Conservation (phyloP, 2,329 filamentous ascomycete genomes). For the Truncatella angustata region DNA sequence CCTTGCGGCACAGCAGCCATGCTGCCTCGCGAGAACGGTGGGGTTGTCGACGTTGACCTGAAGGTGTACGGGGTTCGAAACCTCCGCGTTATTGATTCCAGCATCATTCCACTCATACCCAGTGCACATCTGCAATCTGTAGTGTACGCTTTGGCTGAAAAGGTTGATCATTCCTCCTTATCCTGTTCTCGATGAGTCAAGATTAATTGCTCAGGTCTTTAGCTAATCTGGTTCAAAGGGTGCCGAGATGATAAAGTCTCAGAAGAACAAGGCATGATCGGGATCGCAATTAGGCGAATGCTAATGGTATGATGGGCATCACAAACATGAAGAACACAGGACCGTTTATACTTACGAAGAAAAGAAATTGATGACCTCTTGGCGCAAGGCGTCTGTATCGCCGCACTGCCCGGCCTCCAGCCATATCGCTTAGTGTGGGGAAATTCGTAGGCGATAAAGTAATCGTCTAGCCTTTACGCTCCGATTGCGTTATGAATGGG, state of each 20-base stretch:
- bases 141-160: slow-evolving; percentile 50
- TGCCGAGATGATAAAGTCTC: not conserved
- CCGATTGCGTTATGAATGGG: no score
- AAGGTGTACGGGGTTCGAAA: slow-evolving; percentile 45
- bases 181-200: not conserved
- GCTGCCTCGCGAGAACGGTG: slow-evolving; percentile 41
- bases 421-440: no score
- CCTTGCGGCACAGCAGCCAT: slow-evolving; percentile 41
- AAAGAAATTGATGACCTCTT: no score
- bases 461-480: no score
- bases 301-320: no score
- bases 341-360: no score
- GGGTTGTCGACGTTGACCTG: slow-evolving; percentile 41
- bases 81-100: slow-evolving; percentile 44
- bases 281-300: no score
- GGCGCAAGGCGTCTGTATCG: no score
- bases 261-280: not conserved
- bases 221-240: not conserved
- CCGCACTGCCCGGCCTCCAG: no score
- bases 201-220: not conserved
- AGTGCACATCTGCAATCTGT: slow-evolving; percentile 45
- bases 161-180: no score
- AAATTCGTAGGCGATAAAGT: no score
- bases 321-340: no score
- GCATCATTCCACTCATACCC: slow-evolving; percentile 43